Evolutionary conservation across 116 monocot genomes (phyloP).

Genomic region (Iris pallida): DNA sequence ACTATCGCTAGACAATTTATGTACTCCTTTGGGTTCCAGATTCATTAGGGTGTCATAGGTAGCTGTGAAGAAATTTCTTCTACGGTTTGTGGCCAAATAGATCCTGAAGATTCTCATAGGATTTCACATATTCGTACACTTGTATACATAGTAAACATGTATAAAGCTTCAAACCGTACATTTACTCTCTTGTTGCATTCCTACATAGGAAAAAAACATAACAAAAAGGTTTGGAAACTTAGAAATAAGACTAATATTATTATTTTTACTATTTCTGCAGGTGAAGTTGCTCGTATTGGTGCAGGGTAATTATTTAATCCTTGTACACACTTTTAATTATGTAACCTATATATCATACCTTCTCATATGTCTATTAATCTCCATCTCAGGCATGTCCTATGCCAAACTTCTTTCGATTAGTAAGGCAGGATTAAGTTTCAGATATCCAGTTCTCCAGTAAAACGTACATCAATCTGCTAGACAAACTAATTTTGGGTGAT

Average conservation of each 20-base stretch:
- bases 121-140: too few relatives aligned
- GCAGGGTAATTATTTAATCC: slow-evolving; percentile 50
- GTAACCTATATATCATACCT: neutral
- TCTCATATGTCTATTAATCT: neutral
- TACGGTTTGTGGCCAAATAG: too few relatives aligned
- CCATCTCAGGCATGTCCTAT: neutral
- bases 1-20: neutral
- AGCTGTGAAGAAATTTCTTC: neutral
- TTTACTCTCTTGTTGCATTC: neutral
- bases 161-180: neutral
- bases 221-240: neutral
- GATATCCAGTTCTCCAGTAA: too few relatives aligned
- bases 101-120: too few relatives aligned
- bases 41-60: neutral
- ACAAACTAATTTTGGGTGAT: neutral
- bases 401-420: neutral
- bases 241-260: neutral
- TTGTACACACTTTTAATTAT: slow-evolving; percentile 2
- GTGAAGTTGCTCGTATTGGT: slow-evolving; percentile 67
- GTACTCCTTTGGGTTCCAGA: neutral
- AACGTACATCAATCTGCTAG: neutral
- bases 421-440: neutral
- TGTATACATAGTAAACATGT: too few relatives aligned
- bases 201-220: neutral
- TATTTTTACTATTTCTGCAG: slow-evolving; percentile 28